Conservation (phyloP, 2,329 filamentous ascomycete genomes). For the Cladophialophora exuberans region DNA sequence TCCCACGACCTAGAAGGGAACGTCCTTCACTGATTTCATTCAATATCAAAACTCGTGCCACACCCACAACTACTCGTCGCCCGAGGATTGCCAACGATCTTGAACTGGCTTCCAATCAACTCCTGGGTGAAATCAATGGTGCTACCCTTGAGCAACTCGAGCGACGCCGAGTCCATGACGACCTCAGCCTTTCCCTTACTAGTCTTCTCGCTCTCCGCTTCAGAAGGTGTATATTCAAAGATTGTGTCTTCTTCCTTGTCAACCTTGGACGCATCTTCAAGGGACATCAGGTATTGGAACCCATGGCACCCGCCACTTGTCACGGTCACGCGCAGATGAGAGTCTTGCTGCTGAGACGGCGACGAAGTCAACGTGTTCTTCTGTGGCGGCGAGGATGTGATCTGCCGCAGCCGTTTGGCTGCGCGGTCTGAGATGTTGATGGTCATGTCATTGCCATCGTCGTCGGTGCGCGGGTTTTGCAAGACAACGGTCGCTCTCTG, state of each 20-base stretch:
- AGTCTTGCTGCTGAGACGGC: constrained; percentile 57
- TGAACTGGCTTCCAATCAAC: constrained; percentile 92
- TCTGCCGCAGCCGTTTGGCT: constrained; percentile 75
- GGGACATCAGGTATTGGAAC: constrained; percentile 94
- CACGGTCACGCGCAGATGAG: constrained; percentile 88
- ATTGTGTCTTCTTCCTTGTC: constrained; percentile 81
- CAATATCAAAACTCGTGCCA: constrained; percentile 96
- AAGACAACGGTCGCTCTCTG: constrained; percentile 47
- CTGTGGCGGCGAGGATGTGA: constrained; percentile 66
- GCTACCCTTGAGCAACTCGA: constrained; percentile 88
- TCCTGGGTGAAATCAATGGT: constrained; percentile 97
- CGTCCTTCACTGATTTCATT: no score
- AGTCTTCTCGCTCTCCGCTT: constrained; percentile 37
- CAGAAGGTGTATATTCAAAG: constrained; percentile 65
- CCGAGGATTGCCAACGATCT: constrained; percentile 89
- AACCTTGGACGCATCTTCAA: constrained; percentile 63
- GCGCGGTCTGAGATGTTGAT: constrained; percentile 85
- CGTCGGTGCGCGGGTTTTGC: constrained; percentile 75
- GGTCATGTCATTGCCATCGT: constrained; percentile 80
- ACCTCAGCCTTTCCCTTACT: constrained; percentile 66
- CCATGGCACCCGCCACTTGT: constrained; percentile 95
- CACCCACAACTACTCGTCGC: constrained; percentile 96
- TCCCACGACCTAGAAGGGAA: no score
- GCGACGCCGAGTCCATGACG: constrained; percentile 82
- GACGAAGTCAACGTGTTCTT: constrained; percentile 45